These are phyloP conservation scores for Elsinoe australis DNA, from an alignment of 2,329 filamentous ascomycete species.

Conservation along the genomic window DNA sequence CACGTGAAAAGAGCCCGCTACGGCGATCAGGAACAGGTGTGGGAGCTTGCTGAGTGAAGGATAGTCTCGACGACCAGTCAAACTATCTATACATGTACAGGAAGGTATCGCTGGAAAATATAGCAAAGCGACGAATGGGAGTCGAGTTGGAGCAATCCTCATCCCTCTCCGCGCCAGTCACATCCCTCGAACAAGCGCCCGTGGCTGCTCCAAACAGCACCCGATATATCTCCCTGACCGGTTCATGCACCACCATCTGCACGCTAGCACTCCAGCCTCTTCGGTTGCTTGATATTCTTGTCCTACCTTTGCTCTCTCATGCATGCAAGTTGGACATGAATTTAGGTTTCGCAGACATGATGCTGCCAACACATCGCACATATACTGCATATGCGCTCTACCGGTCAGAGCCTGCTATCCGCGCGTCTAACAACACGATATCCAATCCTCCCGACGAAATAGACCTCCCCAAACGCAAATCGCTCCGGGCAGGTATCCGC, in stretches of 20 bases:
- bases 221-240: neutral
- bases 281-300: too few species aligned
- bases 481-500: constrained; percentile 13
- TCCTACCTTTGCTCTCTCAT: neutral
- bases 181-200: constrained; percentile 1
- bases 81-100: constrained; percentile 7
- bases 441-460: neutral
- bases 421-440: neutral
- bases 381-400: constrained; percentile 9
- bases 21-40: neutral
- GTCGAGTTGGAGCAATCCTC: neutral
- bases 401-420: neutral
- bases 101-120: neutral
- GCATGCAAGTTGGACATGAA: constrained; percentile 8
- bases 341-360: constrained; percentile 5
- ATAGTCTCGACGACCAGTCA: neutral
- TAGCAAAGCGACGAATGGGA: constrained; percentile 11
- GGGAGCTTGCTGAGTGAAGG: neutral
- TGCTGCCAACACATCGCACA: constrained; percentile 14
- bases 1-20: neutral
- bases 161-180: neutral
- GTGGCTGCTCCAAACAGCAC: neutral
- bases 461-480: too few species aligned
- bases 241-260: constrained; percentile 1
- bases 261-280: too few species aligned